Evolutionary conservation across 169 alveolate genomes (phyloP), one percentile per base, ranked within the genome.

Genomic region (Plasmodium vinckei): DNA sequence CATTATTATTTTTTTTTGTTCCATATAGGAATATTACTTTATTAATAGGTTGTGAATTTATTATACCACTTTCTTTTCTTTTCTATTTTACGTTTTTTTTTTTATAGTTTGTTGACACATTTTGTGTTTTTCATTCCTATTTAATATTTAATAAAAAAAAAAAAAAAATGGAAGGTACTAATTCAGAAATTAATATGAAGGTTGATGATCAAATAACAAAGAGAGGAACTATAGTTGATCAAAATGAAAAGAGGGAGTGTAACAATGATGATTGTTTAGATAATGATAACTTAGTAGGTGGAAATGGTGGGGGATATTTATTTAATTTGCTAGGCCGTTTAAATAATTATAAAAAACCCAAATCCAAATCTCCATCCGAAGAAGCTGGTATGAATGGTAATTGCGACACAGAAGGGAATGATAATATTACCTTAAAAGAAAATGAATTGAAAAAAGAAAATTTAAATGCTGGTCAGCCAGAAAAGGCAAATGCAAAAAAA

Each of bases 311-410:
- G 5, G 70, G 73, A 1, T 82, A 82, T 61, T 44, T 82, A 27
- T 82, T 65, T 49, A 82, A 53, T 68, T 54, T 65, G 61, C 42
- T 82, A 67, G 82, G 68, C 33, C 82, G 82, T 51, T 82, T 82
- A 54, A 82, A 54, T 60, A 79, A 59, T 59, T 70, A 67, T 15
- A 82, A 59, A 19, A 82, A 82, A 47, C 25, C 19, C 1, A 67
- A 82, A 27, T 27, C 60, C 10, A 67, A 65, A 59, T 25, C 69
- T 44, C 64, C 9, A 39, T 54, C 39, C 19, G 70, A 72, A 1
- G 53, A 56, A 21, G 27, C 13, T 65, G 13, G 15, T 39, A 5
- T 42, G 27, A 49, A 67, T 13, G 53, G 73, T 17, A 71, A 51
- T 12, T 51, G 57, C 10, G 47, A 69, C 19, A 46, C 12, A 9